Percentiles rank a stretch among this genome's conserved stretches.
Conservation (phyloP, 495 filamentous ascomycete genomes). For the Neurospora africana region DNA sequence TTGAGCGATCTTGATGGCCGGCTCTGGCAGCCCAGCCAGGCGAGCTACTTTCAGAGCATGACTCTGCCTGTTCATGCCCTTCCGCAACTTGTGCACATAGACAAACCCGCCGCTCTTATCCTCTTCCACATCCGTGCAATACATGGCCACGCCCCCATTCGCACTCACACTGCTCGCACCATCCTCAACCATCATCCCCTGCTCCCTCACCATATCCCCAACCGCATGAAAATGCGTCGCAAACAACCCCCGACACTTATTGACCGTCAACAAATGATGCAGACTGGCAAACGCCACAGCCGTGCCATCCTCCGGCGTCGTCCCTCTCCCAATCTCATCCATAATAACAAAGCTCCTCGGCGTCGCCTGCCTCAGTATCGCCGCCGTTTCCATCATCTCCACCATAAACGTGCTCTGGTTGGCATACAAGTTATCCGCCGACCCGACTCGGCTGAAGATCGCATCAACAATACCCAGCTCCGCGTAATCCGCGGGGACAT, state of each 20-base stretch:
- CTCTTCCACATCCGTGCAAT: conserved; percentile 85
- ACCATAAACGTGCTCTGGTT: conserved; percentile 96
- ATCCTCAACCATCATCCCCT: conserved; percentile 21
- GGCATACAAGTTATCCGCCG: conserved; percentile 81
- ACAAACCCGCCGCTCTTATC: conserved; percentile 54
- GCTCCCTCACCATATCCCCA: conserved; percentile 52
- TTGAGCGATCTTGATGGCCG: conserved; percentile 47
- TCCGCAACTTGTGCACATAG: conserved; percentile 73
- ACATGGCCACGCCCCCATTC: conserved; percentile 53
- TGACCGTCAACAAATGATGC: conserved; percentile 66
- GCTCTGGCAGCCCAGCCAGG: conserved; percentile 64
- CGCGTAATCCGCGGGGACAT: conserved; percentile 79
- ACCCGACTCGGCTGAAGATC: conserved; percentile 85
- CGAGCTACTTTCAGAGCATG: conserved; percentile 90
- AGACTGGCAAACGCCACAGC: conserved; percentile 85
- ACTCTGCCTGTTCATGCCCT: conserved; percentile 73
- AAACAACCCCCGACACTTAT: conserved; percentile 72
- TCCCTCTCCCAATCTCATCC: conserved; percentile 94
- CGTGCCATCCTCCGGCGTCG: conserved; percentile 80
- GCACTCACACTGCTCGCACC: conserved; percentile 35
- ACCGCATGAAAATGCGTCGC: conserved; percentile 90
- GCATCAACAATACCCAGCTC: conserved; percentile 82
- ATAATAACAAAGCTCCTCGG: conserved; percentile 84
- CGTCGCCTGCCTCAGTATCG: conserved; percentile 57
- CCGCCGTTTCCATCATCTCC: conserved; percentile 69